Evolutionary conservation across 208 protist genomes (phyloP), one percentile per base, ranked within the genome.

Genomic region (Trypanosoma melophagium): DNA sequence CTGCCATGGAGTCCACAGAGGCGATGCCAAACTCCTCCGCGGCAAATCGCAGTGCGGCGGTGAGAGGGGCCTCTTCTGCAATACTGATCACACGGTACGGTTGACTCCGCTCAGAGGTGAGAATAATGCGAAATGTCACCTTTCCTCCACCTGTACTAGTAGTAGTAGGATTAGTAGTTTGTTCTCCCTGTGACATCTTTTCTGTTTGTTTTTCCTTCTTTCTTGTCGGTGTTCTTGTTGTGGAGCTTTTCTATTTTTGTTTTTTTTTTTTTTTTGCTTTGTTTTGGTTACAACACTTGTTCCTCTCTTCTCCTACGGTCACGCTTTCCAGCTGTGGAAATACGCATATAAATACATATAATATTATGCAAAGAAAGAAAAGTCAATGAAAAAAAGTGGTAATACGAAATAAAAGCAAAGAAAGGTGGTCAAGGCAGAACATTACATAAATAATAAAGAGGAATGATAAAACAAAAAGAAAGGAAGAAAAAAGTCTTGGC

Each of bases 11-110:
- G 69, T 93, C 86, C 14, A 89, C 83, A 0, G 77, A 87, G 17
- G 83, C 71, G 62, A 90, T 86, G 51, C 86, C 81, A 24, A 98
- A 95, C 81, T 98, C 91, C 79, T 98, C 92, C 2, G 96, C 96
- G 12, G 95, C 96, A 64, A 96, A 99, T 71, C 92, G 92, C 60
- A 98, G 75, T 24, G 98, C 96, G 0, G 94, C 94, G 10, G 96
- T 98, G 63, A 99, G 96, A n/a, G 97, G 96, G 13, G 97, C 96
- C 62, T 83, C 83, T 77, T 98, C 97, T 0, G 93, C 86, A 38
- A 99, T 97, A 55, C 81, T 98, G 40, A 99, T 85, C 2, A 94
- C 88, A 14, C 84, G 84, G 66, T 82, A 94, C 0, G 88, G 88
- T 66, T 94, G 88, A 14, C 66, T 91, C 41, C 81, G 80, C 68